These are phyloP conservation scores for Chloropicon primus DNA, from an alignment of 139 green algal species.

Conservation along the genomic window DNA sequence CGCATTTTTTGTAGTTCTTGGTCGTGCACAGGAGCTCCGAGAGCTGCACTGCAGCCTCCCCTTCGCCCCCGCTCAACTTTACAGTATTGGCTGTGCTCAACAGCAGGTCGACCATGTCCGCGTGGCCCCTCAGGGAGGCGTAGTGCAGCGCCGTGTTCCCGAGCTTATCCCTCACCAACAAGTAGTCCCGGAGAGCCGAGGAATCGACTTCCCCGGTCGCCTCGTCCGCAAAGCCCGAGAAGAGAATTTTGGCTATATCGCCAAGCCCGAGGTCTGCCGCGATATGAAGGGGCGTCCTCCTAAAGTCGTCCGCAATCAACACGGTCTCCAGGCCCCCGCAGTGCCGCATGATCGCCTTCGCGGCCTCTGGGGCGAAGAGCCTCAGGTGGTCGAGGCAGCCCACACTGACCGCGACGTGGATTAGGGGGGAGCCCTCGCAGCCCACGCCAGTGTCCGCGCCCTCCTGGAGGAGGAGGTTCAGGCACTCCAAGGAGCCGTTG, in stretches of 20 bases:
- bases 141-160: constrained; percentile 14
- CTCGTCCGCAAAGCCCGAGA: background rate
- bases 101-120: background rate
- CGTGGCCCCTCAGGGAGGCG: constrained; percentile 16
- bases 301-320: background rate
- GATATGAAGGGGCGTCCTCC: background rate
- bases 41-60: background rate
- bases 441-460: background rate
- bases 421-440: background rate
- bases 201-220: background rate
- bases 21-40: background rate
- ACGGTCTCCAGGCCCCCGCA: background rate
- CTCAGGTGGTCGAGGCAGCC: background rate
- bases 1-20: background rate
- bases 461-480: background rate
- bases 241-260: background rate
- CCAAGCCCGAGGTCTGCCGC: background rate
- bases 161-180: background rate
- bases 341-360: background rate
- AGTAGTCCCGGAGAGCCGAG: background rate
- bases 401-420: background rate
- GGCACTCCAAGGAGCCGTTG: constrained; percentile 20
- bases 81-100: background rate
- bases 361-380: background rate
- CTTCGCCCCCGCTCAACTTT: background rate